Evolutionary conservation across 2,329 filamentous ascomycete species (phyloP), one percentile per base, ranked within the genome.

Genomic region (Xylaria sp.): DNA sequence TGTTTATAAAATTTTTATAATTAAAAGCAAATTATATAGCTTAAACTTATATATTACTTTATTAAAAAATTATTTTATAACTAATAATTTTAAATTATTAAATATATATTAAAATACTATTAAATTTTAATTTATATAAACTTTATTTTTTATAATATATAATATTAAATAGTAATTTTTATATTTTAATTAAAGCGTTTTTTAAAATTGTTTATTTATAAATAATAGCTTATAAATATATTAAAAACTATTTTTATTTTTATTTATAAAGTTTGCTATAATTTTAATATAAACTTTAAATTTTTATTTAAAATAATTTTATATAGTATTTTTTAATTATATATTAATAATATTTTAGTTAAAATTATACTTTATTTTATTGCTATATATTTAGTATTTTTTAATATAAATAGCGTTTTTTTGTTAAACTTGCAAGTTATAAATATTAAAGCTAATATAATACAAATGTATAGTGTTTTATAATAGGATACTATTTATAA

Each of bases 91-190:
- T 15, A n/a, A 7, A 35, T 52, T 60, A 43, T 60, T 60, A 54
- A 60, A 60, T 11, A 49, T 55, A 37, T 54, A 29, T 38, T 60
- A 60, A 21, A 60, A 49, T n/a, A 35, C 9, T 31, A 35, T 7
- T 27, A 56, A 6, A 56, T 40, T 23, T 57, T 27, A 19, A 25
- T 40, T 41, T 41, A 57, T 51, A 41, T 1, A 10, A 51, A 51
- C 33, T 31, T 48, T 38, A 47, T 19, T 27, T 21, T 25, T 15
- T 1, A 38, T 27, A 5, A 4, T 44, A 55, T 43, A 55, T 60
- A 60, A 44, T 60, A 55, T 11, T 41, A 27, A 9, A 60, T 51
- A 15, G 2, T 2, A 15, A 60, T 60, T 44, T 60, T 55, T 9
- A 51, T n/a, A 21, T 38, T 51, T 60, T 55, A 49, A 55, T 55